Conservation (phyloP, 2,329 filamentous ascomycete species). For the Magnaporthales sp. region DNA sequence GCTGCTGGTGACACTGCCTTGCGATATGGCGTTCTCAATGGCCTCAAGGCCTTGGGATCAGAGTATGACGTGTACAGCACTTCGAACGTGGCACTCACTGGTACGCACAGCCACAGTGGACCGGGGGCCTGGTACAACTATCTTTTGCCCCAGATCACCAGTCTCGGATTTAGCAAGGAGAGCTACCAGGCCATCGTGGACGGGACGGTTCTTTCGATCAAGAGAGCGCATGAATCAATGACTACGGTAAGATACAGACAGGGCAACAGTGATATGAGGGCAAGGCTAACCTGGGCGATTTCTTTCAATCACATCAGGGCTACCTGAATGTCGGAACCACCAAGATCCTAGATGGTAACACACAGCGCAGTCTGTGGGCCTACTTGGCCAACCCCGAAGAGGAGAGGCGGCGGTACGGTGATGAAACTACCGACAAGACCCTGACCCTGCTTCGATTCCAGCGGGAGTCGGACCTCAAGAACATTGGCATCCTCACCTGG, state of each 20-base stretch:
- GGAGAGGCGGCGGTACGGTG: slow-evolving; percentile 61
- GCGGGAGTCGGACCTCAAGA: slow-evolving; percentile 64
- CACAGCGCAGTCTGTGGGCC: slow-evolving; percentile 81
- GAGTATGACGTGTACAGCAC: slow-evolving; percentile 69
- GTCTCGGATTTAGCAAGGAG: slow-evolving; percentile 74
- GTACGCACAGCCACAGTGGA: slow-evolving; percentile 87
- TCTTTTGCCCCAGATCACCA: slow-evolving; percentile 83
- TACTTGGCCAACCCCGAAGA: slow-evolving; percentile 77
- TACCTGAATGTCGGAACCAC: slow-evolving; percentile 62
- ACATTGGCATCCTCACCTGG: slow-evolving; percentile 78
- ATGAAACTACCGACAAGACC: slow-evolving; percentile 48
- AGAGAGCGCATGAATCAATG: slow-evolving; percentile 67
- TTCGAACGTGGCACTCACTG: slow-evolving; percentile 80
- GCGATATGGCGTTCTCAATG: slow-evolving; percentile 76
- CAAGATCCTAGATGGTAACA: slow-evolving; percentile 66
- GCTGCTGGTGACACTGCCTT: slow-evolving; percentile 85
- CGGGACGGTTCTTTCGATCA: slow-evolving; percentile 73
- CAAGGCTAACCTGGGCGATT: slow-evolving; percentile 9
- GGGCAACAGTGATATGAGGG: not conserved
- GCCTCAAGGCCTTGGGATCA: slow-evolving; percentile 56
- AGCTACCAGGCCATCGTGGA: slow-evolving; percentile 86
- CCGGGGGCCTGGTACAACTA: slow-evolving; percentile 95
- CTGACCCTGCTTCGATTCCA: slow-evolving; percentile 75
- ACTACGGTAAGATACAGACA: slow-evolving; percentile 29
- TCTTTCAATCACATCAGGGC: slow-evolving; percentile 33